These are phyloP conservation scores for Aspergillus ochraceoroseus DNA, from an alignment of 2,329 filamentous ascomycete genomes.

Conservation along the genomic window DNA sequence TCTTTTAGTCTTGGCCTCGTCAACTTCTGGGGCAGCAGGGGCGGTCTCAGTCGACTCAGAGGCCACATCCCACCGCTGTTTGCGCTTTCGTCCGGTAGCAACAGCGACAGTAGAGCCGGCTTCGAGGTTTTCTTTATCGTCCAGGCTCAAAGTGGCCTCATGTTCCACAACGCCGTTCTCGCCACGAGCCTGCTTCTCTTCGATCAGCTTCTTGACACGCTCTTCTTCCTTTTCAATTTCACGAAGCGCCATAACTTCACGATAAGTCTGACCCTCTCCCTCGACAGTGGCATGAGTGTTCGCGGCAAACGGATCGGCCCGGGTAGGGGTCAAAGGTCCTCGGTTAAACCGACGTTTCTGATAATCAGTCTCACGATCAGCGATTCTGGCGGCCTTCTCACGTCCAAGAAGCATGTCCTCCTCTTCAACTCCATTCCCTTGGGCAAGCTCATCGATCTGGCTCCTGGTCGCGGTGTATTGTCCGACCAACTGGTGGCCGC, in stretches of 20 bases:
- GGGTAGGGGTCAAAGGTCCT: slow-evolving; percentile 69
- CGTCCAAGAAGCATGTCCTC: slow-evolving; percentile 80
- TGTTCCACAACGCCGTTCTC: slow-evolving; percentile 61
- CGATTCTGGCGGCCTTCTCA: slow-evolving; percentile 86
- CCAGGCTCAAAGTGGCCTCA: slow-evolving; percentile 67
- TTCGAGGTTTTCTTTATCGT: slow-evolving; percentile 68
- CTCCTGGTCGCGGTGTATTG: slow-evolving; percentile 92
- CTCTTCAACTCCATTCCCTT: slow-evolving; percentile 79
- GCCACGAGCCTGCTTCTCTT: slow-evolving; percentile 63
- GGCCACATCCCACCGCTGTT: slow-evolving; percentile 92
- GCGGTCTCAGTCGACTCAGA: slow-evolving; percentile 51
- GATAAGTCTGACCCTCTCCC: slow-evolving; percentile 74
- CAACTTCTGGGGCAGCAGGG: slow-evolving; percentile 46
- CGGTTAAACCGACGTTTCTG: slow-evolving; percentile 93
- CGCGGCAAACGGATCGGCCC: slow-evolving; percentile 77
- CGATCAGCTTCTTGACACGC: slow-evolving; percentile 72
- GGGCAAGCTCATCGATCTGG: slow-evolving; percentile 91
- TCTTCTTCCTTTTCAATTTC: slow-evolving; percentile 93
- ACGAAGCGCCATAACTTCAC: slow-evolving; percentile 82
- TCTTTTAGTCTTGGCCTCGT: slow-evolving; percentile 63
- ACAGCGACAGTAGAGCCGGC: slow-evolving; percentile 62
- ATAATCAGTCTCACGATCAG: slow-evolving; percentile 92
- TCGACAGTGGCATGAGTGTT: slow-evolving; percentile 64
- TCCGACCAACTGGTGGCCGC: slow-evolving; percentile 73
- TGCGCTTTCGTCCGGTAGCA: slow-evolving; percentile 68